Percentiles rank a stretch among this genome's conserved stretches.
Conservation (phyloP, 331 rosid genomes). For the Pyracantha coccinea region DNA sequence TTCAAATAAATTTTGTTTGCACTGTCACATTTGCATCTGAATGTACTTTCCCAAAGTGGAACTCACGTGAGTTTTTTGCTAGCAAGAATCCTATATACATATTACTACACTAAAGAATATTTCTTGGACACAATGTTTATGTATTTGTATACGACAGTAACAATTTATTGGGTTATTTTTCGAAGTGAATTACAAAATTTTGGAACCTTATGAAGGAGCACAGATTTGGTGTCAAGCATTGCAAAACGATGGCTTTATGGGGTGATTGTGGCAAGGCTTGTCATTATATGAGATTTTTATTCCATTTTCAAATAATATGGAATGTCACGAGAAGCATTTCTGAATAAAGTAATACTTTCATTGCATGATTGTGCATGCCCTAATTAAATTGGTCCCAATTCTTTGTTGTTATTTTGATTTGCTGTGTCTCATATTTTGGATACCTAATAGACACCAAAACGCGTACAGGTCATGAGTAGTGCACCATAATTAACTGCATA, state of each 20-base stretch:
- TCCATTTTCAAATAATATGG: constrained; percentile 31
- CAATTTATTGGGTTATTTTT: neutral
- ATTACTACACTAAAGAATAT: neutral
- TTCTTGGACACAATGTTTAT: neutral
- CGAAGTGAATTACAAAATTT: neutral
- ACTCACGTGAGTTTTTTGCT: constrained; percentile 80
- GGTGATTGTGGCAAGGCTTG: constrained; percentile 12
- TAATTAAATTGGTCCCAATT: constrained; percentile 17
- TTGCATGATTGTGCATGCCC: constrained; percentile 38
- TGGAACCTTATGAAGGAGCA: neutral
- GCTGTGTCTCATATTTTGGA: constrained; percentile 33
- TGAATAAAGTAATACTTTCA: constrained; percentile 34
- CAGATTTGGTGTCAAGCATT: neutral
- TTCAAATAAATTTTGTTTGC: constrained; percentile 54
- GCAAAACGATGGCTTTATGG: neutral
- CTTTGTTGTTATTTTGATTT: constrained; percentile 12
- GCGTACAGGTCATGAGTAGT: constrained; percentile 35
- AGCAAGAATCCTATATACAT: constrained; percentile 35
- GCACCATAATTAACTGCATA: neutral
- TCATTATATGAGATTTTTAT: constrained; percentile 31
- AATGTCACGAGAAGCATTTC: constrained; percentile 77
- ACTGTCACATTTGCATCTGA: constrained; percentile 73
- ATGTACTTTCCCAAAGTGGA: constrained; percentile 90
- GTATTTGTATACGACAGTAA: neutral
- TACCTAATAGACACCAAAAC: constrained; percentile 29